Evolutionary conservation across 78 protist genomes (phyloP), one percentile per base, ranked within the genome.

Genomic region (Acrasis kona): DNA sequence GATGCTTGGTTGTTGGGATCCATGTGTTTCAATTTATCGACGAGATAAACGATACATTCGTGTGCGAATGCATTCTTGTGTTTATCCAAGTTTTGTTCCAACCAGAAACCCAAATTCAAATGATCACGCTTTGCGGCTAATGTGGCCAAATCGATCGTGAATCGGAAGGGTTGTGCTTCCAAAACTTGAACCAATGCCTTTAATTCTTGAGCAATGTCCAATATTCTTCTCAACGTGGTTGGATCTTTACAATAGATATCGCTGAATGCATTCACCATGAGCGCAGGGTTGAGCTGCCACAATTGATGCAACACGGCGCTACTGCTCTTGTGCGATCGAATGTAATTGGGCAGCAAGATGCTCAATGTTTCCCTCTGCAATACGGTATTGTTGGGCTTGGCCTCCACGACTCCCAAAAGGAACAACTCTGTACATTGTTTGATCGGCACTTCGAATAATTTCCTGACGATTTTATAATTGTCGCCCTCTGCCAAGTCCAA

Each of bases 91-190:
- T 77, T 27, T 6, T 80, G 80, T 38, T 74, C 74, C n/a, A 93
- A 36, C 95, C 95, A 93, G 41, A 36, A 32, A 19, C 80, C 93
- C 32, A 91, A 65, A 58, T 87, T 78, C 50, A 93, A 74, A 65
- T 66, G 78, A 29, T 91, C 95, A 36, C 91, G 68, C 7, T 81
- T 88, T 2, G 87, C 38, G 1, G 95, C 95, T 39, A 91, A 74
- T 1, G 82, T 34, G 39, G 95, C 94, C 35, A 93, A 72, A 67
- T 91, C 92, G 65, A 93, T 38, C 57, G 87, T 36, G 31, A 92
- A 92, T 29, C 32, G 34, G 37, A 82, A 68, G 74, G 69, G 19
- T 5, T 40, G 12, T 10, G 73, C 69, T 10, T 10, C 10, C 28
- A 39, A 10, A 65, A 72, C 10, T 10, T 57, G 10, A 65, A 31